Evolutionary conservation across 257 asterid species (phyloP), one percentile per base, ranked within the genome.

Genomic region (Eustoma russellianum): DNA sequence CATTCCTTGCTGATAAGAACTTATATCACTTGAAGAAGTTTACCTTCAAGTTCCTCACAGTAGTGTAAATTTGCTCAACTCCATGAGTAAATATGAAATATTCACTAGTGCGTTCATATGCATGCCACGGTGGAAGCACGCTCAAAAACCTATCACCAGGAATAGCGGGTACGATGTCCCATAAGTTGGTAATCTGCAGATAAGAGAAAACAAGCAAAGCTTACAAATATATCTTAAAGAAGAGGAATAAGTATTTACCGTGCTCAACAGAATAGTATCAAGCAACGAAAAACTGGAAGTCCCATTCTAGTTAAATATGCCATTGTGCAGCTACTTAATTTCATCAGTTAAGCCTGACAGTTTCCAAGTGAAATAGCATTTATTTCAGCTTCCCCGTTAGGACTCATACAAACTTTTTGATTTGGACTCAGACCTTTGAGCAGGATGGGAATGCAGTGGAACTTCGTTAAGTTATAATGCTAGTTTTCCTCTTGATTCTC

Each of bases 71-170:
- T 57, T 89, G 88, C 74, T 89, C 88, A 55, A 72, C 46, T 58
- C 95, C 97, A 67, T 7, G 6, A 2, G 91, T 74, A 58, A 89
- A 83, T 79, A 71, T 81, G 79, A 86, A 89, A 73, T 89, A 89
- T 66, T 89, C 97, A 5, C 75, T 57, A 33, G 88, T 92, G 54
- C 97, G 92, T 65, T 89, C 97, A 61, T 89, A 89, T 51, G 89
- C 97, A 81, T 89, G 97, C 95, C 95, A 89, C 44, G 97, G 90
- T 18, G 97, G 97, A 66, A 89, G 93, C 86, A 89, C 78, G 74
- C 95, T 89, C 55, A 89, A 74, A 72, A 89, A 89, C 74, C 81
- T 77, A 63, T 86, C 97, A 64, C 88, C 93, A 46, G 88, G 93
- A 48, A 69, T 70, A 60, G 94, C 93, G 33, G 97, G 97, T 54